Evolutionary conservation across 1,284 basidiomycete genomes (phyloP), one percentile per base, ranked within the genome.

Genomic region (Puccinia hordei): DNA sequence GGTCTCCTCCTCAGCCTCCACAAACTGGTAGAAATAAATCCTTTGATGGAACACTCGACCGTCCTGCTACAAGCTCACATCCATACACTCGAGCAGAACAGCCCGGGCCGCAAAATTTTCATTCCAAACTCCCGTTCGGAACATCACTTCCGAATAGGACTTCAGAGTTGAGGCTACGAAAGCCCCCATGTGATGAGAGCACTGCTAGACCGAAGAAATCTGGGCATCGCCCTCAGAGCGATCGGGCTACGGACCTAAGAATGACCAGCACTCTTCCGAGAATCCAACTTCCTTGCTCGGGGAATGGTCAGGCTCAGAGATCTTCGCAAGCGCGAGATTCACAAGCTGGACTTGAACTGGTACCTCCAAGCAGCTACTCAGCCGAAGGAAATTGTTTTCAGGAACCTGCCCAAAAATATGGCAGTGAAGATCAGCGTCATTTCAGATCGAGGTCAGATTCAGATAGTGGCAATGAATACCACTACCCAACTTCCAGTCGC

Each of bases 171-270:
- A 17, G 59, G 33, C 59, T 63, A 15, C 59, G 59, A 63, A 35
- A 63, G 59, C 59, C 59, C 27, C 59, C 59, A 30, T 63, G 59
- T 17, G 59, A 63, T 63, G 33, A 63, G 33, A 15, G 38, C n/a
- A 15, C 59, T 38, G 17, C 8, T 17, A 38, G 59, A 22, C 33
- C 59, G 13, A 38, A 38, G 33, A 17, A 63, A 63, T 8, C 59
- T 6, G 10, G 19, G 15, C 33, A 63, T 30, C 35, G 33, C 13
- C 15, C 59, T 63, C 33, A 63, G 33, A 63, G 22, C 6, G 59
- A 63, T 17, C 59, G 12, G 15, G 33, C 19, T 38, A 38, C 8
- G 5, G 24, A 38, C 57, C 57, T 8, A 12, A 30, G 13, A 38
- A 63, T 63, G 22, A 63, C 6, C 15, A 59, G 57, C 17, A 17